phyloP scores from a whole-genome alignment of 139 green algal genomes.

The Desmodesmus armatus region DNA sequence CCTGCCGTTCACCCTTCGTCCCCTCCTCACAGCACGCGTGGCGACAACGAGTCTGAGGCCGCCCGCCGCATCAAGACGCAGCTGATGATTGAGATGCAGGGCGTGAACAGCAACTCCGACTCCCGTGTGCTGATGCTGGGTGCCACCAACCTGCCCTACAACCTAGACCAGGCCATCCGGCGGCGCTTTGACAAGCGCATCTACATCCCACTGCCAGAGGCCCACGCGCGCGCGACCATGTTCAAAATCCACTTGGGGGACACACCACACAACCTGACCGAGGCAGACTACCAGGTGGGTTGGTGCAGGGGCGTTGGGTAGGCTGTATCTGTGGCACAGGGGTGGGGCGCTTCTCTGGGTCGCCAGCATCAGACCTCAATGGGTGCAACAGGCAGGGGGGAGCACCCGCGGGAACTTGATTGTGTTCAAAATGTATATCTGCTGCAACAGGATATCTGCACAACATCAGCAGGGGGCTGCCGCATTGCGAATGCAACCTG shows the following conservation, averaged over 20 bases:
- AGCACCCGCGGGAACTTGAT: no score
- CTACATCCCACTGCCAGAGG: slow-evolving; percentile 98
- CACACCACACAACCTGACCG: slow-evolving; percentile 87
- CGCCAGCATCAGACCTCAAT: no score
- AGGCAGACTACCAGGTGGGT: slow-evolving; percentile 72
- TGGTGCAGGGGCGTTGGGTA: not conserved
- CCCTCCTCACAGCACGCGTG: slow-evolving; percentile 87
- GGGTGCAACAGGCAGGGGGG: no score
- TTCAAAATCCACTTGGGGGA: slow-evolving; percentile 97
- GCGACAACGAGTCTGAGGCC: slow-evolving; percentile 95
- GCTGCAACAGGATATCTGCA: no score
- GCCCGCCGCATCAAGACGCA: slow-evolving; percentile 99
- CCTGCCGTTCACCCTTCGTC: no score
- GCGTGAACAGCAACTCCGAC: slow-evolving; percentile 59
- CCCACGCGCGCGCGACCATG: slow-evolving; percentile 89
- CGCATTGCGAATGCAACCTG: no score
- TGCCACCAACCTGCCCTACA: slow-evolving; percentile 98
- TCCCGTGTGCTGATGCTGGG: slow-evolving; percentile 91
- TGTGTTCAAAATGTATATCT: no score
- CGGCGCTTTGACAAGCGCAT: slow-evolving; percentile 96
- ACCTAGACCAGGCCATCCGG: slow-evolving; percentile 88
- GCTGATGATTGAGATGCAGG: slow-evolving; percentile 76
- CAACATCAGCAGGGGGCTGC: no score
- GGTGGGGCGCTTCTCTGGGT: no score
- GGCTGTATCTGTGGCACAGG: no score